Conservation (phyloP, 129 eudicot genomes). For the Heracleum sosnowskyi region DNA sequence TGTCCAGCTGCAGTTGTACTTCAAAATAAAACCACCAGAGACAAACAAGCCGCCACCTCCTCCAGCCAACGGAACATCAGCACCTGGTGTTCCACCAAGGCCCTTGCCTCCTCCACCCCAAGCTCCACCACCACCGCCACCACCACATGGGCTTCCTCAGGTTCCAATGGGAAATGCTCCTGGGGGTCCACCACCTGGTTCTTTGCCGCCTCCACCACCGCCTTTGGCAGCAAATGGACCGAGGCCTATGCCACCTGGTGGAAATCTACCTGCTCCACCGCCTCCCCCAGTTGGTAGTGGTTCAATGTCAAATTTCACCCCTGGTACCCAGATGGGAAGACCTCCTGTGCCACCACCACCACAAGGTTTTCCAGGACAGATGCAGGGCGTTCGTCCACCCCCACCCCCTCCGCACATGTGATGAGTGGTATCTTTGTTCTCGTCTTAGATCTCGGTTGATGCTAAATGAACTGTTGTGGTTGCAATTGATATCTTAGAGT, state of each 20-base stretch:
- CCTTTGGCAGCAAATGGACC: conserved; percentile 78
- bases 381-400: conserved; percentile 53
- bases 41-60: conserved; percentile 61
- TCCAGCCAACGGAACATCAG: conserved; percentile 56
- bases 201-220: conserved; percentile 68
- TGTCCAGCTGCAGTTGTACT: conserved; percentile 81
- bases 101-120: conserved; percentile 59
- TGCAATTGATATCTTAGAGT: background rate
- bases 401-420: conserved; percentile 77
- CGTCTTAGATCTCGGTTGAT: background rate
- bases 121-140: conserved; percentile 73
- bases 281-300: conserved; percentile 75
- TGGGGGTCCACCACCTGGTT: conserved; percentile 52
- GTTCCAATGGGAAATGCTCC: conserved; percentile 48
- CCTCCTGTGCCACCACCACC: conserved; percentile 82
- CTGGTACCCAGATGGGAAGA: conserved; percentile 56
- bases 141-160: conserved; percentile 46
- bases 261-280: conserved; percentile 72
- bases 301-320: conserved; percentile 71
- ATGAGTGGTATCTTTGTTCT: background rate
- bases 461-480: background rate
- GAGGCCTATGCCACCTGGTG: conserved; percentile 93
- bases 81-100: conserved; percentile 66
- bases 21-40: conserved; percentile 85
- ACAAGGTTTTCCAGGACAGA: conserved; percentile 78